Evolutionary conservation across 768 basidiomycete species (phyloP), one percentile per base, ranked within the genome.

Genomic region (Pleurotus tuber-regium): DNA sequence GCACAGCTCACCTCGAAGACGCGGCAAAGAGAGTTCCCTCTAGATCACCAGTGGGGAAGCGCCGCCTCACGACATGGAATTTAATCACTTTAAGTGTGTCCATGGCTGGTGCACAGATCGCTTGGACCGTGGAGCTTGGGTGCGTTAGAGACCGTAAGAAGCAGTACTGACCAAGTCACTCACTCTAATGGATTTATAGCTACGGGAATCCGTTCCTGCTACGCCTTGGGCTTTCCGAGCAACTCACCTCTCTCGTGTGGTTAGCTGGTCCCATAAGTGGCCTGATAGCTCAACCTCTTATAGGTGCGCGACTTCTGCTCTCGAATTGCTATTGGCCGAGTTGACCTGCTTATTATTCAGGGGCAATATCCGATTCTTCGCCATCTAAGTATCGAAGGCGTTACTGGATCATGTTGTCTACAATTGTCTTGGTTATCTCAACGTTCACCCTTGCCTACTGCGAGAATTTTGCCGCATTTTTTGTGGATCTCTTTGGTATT

Each of bases 101-200:
- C 6, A 95, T 98, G 89, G 92, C 84, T 38, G 96, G 96, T 12
- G 91, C 89, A 4, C 91, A 97, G 70, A 85, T 98, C 21, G 88
- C 92, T 1, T 98, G 95, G 95, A 96, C 93, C 1, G 88, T 97
- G 3, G 93, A 96, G 63, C 81, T 95, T 21, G 92, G 92, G 92
- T 94, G 61, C 57, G 86, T 70, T n/a, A n/a, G n/a, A 38, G 35
- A 3, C 10, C n/a, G n/a, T 41, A 30, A 19, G 36, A 42, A 36
- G 9, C 41, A 25, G 12, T 58, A 24, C 29, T 10, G 31, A 8
- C 21, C 23, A n/a, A 29, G 29, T 50, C 44, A 40, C 47, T 57
- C 52, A 50, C 48, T 52, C 60, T 58, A n/a, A n/a, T 41, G 18
- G n/a, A 16, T 53, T 44, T 18, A 46, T 59, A 97, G 96, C 65